phyloP scores from a whole-genome alignment of 306 rosid species.

The Fagus sylvatica region DNA sequence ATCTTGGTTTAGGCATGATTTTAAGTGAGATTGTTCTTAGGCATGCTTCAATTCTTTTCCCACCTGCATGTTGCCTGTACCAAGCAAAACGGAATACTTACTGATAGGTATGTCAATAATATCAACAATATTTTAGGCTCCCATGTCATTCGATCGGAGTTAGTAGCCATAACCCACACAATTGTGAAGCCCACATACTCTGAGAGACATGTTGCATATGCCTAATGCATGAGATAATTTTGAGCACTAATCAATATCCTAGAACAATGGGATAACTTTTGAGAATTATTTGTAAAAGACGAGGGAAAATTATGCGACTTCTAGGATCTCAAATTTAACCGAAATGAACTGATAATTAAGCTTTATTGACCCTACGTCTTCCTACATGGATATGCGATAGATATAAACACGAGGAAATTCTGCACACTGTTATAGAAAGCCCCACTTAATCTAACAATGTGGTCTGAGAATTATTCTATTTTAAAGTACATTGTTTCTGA shows the following conservation, averaged over 20 bases:
- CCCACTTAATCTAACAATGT: constrained; percentile 1
- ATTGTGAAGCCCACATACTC: no score
- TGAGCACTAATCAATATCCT: neutral
- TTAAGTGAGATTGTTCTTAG: no score
- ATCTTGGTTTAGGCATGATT: no score
- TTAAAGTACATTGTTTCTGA: constrained; percentile 28
- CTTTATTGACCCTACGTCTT: neutral
- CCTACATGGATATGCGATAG: neutral
- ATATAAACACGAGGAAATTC: neutral
- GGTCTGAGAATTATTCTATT: constrained; percentile 22
- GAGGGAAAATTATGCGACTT: no score
- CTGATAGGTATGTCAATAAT: neutral
- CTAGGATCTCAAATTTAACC: no score
- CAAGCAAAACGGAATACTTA: neutral
- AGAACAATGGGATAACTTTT: neutral
- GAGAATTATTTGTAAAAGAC: neutral
- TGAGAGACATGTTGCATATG: no score
- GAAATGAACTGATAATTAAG: neutral
- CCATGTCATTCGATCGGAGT: neutral
- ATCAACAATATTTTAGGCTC: neutral
- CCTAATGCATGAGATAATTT: no score
- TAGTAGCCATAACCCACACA: no score
- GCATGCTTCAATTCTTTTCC: neutral
- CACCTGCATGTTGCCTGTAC: neutral
- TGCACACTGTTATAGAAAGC: neutral